Conservation (phyloP, 306 rosid genomes). For the Gillenia trifoliata region DNA sequence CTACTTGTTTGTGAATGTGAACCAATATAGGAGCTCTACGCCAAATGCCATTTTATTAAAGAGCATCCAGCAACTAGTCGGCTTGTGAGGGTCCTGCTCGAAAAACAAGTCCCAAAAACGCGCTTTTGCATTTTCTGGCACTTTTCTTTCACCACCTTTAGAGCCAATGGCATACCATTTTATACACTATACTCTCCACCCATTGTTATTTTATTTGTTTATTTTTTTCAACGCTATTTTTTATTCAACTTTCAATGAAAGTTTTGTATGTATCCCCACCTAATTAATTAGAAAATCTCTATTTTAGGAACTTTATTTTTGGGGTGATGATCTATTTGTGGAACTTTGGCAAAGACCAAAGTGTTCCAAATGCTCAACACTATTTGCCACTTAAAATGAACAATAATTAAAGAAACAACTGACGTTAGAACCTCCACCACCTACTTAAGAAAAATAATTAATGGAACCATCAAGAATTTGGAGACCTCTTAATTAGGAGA, state of each 20-base stretch:
- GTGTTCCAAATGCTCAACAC: neutral
- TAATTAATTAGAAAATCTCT: neutral
- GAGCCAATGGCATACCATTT: constrained; percentile 23
- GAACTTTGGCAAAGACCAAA: neutral
- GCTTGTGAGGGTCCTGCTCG: neutral
- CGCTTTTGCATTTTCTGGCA: constrained; percentile 25
- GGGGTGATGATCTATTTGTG: neutral
- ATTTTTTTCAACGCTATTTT: neutral
- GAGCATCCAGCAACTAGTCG: neutral
- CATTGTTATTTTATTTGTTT: neutral
- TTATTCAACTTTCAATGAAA: neutral
- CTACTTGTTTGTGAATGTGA: neutral
- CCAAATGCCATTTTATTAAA: neutral
- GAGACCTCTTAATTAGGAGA: neutral
- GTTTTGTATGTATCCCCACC: neutral
- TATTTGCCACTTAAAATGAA: neutral
- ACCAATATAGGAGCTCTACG: neutral
- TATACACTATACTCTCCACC: neutral
- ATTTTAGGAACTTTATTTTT: neutral
- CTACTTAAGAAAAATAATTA: neutral
- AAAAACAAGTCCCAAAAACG: constrained; percentile 11
- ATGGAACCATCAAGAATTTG: neutral
- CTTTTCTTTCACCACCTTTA: constrained; percentile 6
- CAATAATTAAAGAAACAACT: neutral
- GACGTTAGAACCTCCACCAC: neutral